Base-by-base conservation (phyloP, 441 rosid species). In the Mallotus repandus region DNA sequence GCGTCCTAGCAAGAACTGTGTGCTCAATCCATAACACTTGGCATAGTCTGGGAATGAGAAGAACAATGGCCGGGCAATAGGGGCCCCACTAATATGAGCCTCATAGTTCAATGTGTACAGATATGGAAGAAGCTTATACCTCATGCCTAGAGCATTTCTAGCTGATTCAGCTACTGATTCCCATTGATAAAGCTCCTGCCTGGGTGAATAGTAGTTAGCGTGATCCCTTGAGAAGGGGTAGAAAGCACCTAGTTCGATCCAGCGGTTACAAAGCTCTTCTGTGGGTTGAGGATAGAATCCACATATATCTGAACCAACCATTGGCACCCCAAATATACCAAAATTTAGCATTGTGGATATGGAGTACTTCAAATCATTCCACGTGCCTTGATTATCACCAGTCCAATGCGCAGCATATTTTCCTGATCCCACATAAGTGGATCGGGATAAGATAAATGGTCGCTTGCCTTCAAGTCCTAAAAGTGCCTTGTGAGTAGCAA, bases 161-260 rank as follows among this genome's bases (percentile, higher is more conserved):
- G 97, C 96, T 0, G 97, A 96, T 43, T 82, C 72, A 0, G 97
- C 92, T 5, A 93, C 98, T 1, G 94, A 86, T 1, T 79, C 80
- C 99, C 98, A 96, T 63, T 93, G 98, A 80, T 96, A 93, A 70
- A 96, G 98, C 87, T 96, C 97, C 80, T 96, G 96, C 63, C 98
- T 85, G 12, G 99, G 99, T 15, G 99, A 88, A 79, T 93, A 90
- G 85, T 63, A 93, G 72, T 96, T 91, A 1, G 99, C 98, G 46
- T 93, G 99, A 78, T 96, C 98, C 81, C 98, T 89, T 1, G 98
- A 91, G 83, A 96, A 96, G 0, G 99, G 98, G 38, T 93, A 96
- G 73, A 96, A 96, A 6, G 97, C 97, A 0, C 99, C 99, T 0
- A 96, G 86, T 79, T 96, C 97, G 15, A 96, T 96, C 99, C 99